Evolutionary conservation across 2,329 filamentous ascomycete genomes (phyloP), one percentile per base, ranked within the genome.

Genomic region (Sclerotinia minor): DNA sequence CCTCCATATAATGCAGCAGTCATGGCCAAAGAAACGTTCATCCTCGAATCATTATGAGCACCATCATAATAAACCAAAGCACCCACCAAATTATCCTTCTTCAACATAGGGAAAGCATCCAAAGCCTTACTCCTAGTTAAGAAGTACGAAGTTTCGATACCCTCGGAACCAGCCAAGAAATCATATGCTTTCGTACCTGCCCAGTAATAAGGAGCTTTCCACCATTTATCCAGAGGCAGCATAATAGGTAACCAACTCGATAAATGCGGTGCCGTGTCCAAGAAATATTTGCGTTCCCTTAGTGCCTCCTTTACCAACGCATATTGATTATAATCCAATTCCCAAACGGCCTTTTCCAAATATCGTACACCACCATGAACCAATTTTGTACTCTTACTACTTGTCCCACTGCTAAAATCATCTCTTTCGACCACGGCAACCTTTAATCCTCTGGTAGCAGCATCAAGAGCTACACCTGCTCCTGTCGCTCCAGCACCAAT

Each of bases 11-110:
- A 81, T n/a, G 92, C 91, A 67, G 92, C 92, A 24, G 92, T 96
- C 87, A 94, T 92, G 26, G 91, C 92, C 68, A 96, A 83, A 11
- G 91, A 94, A 38, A 95, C 90, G 76, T 96, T 96, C 92, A 96
- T 96, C 61, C 92, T 87, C 26, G 92, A 95, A 79, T 96, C 92
- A 76, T 96, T 96, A 80, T 96, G 92, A 41, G 91, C 92, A 73
- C 92, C 92, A 80, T 96, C 92, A 77, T 96, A 96, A 82, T 96
- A 96, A 32, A 96, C 92, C 75, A 96, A 81, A 68, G 92, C 92
- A 69, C 92, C 92, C 55, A 93, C 85, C 19, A 96, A 82, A 72
- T 90, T 87, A 53, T 91, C 88, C 76, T 87, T 89, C 80, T 92
- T 94, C 72, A 96, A 80, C 92, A 96, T 95, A 9, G 92, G 92